Evolutionary conservation across 495 filamentous ascomycete species (phyloP).

Genomic region (Aeminium ludgeri): DNA sequence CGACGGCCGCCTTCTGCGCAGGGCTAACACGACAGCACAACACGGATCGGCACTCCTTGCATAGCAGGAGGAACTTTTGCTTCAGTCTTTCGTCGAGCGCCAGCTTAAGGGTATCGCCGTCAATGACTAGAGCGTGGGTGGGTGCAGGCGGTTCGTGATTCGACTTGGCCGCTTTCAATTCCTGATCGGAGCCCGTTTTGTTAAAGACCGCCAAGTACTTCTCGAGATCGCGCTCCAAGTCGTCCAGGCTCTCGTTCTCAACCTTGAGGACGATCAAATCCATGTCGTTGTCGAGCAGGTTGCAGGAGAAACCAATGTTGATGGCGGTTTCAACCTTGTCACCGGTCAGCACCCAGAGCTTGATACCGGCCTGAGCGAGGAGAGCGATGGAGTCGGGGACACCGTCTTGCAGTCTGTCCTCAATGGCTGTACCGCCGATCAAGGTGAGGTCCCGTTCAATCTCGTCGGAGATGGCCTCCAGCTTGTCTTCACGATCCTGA

Average conservation of each 20-base stretch:
- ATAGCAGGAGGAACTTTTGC: slow-evolving; percentile 85
- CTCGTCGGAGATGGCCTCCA: slow-evolving; percentile 73
- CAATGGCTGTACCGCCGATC: slow-evolving; percentile 91
- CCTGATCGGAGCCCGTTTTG: slow-evolving; percentile 75
- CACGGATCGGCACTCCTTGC: slow-evolving; percentile 94
- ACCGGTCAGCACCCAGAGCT: slow-evolving; percentile 97
- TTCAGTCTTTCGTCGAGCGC: slow-evolving; percentile 67
- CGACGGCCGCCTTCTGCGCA: slow-evolving; percentile 93
- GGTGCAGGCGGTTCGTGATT: slow-evolving; percentile 71
- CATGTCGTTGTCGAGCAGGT: slow-evolving; percentile 93
- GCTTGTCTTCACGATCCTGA: slow-evolving; percentile 77
- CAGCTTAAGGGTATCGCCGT: slow-evolving; percentile 84
- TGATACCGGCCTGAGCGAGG: slow-evolving; percentile 87
- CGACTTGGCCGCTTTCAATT: slow-evolving; percentile 57
- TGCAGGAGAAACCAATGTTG: slow-evolving; percentile 99
- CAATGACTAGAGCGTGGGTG: slow-evolving; percentile 93
- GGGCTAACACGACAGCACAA: slow-evolving; percentile 97
- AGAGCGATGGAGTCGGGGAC: slow-evolving; percentile 93
- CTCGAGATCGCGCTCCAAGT: slow-evolving; percentile 54
- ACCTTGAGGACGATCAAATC: slow-evolving; percentile 86
- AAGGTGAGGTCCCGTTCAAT: slow-evolving; percentile 85
- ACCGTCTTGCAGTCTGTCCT: slow-evolving; percentile 92
- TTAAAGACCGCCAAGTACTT: slow-evolving; percentile 53
- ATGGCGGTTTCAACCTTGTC: slow-evolving; percentile 99
- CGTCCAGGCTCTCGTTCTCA: slow-evolving; percentile 48